phyloP scores from a whole-genome alignment of 441 rosid species.

The Mallotus repandus region DNA sequence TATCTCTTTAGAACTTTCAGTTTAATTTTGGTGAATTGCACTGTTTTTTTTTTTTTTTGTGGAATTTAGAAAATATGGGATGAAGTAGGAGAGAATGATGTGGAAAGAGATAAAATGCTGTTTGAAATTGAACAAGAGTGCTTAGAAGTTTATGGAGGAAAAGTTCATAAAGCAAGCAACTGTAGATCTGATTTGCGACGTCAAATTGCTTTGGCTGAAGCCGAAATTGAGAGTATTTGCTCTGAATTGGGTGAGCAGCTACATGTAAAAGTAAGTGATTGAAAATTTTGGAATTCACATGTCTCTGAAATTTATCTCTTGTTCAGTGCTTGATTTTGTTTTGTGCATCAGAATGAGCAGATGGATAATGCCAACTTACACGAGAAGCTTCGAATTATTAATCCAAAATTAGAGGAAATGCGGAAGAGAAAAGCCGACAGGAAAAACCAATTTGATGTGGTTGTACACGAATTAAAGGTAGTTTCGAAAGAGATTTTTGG shows the following conservation, averaged over 20 bases:
- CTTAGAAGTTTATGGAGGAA: constrained; percentile 54
- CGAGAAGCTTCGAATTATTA: constrained; percentile 49
- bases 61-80: constrained; percentile 59
- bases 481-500: constrained; percentile 55
- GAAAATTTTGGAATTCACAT: neutral
- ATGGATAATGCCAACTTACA: constrained; percentile 47
- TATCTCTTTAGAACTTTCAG: neutral
- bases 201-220: constrained; percentile 51
- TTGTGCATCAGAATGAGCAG: constrained; percentile 39
- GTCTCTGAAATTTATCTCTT: too few species aligned
- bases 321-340: neutral
- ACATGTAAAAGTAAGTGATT: constrained; percentile 36
- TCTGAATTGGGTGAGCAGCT: constrained; percentile 67
- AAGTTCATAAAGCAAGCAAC: constrained; percentile 51
- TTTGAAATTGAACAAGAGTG: constrained; percentile 64
- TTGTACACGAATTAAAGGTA: constrained; percentile 46
- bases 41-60: neutral
- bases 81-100: constrained; percentile 65
- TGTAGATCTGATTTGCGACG: constrained; percentile 45
- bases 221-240: constrained; percentile 62
- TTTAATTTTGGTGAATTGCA: neutral
- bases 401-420: constrained; percentile 56
- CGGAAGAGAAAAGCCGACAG: constrained; percentile 57
- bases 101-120: constrained; percentile 51
- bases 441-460: constrained; percentile 51